phyloP scores from a whole-genome alignment of 345 rosid species.

The Brassica nigra region DNA sequence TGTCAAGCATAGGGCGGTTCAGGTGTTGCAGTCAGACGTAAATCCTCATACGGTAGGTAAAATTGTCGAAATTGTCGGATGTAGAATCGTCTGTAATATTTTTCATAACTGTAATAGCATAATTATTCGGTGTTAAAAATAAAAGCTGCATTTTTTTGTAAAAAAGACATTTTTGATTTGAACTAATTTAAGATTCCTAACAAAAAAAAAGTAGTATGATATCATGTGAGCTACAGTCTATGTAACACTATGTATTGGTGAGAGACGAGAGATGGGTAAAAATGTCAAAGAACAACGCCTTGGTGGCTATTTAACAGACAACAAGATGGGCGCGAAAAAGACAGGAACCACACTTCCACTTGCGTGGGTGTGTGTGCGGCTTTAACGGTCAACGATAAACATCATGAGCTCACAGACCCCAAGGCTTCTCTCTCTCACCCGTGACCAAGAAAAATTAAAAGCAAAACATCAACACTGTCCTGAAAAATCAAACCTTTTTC shows the following conservation, averaged over 20 bases:
- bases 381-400: conserved; percentile 44
- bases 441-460: conserved; percentile 22
- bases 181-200: no score
- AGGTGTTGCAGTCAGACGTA: no score
- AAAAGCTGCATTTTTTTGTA: no score
- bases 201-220: not conserved
- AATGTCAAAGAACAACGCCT: not conserved
- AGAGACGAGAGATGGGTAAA: conserved; percentile 8
- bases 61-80: no score
- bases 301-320: conserved; percentile 27
- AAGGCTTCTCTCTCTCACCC: conserved; percentile 31
- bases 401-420: conserved; percentile 36
- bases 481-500: conserved; percentile 31
- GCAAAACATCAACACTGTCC: conserved; percentile 24
- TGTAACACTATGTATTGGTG: not conserved
- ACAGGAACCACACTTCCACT: conserved; percentile 38
- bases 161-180: no score
- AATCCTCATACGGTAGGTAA: no score
- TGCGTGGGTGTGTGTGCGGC: not conserved
- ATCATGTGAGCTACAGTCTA: not conserved
- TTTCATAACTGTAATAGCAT: no score
- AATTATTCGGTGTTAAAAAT: no score
- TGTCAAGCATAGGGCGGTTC: no score
- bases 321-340: conserved; percentile 37
- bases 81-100: no score